Evolutionary conservation across 192 early-diverging fungal species (phyloP), one percentile per base, ranked within the genome.

Genomic region (Oehlia diaphana): DNA sequence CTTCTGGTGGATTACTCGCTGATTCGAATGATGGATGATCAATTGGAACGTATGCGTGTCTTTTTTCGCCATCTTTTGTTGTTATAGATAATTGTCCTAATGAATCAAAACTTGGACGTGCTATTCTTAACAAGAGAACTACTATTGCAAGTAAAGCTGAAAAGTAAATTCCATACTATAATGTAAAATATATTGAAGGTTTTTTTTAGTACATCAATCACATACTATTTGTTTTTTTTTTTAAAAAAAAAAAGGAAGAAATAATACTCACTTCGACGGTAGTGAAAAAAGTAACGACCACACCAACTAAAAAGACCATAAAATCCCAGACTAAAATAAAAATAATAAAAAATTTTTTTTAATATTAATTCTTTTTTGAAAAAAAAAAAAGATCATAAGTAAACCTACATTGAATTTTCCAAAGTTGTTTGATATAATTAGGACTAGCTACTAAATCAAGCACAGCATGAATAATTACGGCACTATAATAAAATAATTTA

Each of bases 381-480:
- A 26, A 26, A 26, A 26, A 26, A 26, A 26, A 26, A 26, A 26
- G 26, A 0, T 26, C 26, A 26, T 26, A 26, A 26, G 0, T 26
- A 26, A 26, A 49, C 12, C 49, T 77, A 77, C 76, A 88, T 61
- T 90, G 84, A n/a, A 91, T 84, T 50, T 88, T 81, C 91, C 90
- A 96, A 44, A 94, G 86, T 74, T 85, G 86, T 66, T 82, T 86
- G 76, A 92, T 81, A n/a, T 89, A 84, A 0, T 81, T 71, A 4
- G 91, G 92, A 23, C 90, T 87, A 3, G 86, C 83, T 62, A 98
- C 86, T 68, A 98, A 85, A 66, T 94, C 93, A 33, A 91, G 85
- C 35, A 98, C 94, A n/a, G 95, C 93, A 72, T 89, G 90, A 79
- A 95, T 92, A 79, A 97, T 95, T 53, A 98, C 90, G 1, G 95